phyloP scores from a whole-genome alignment of 495 filamentous ascomycete species.

The Poronia punctata region DNA sequence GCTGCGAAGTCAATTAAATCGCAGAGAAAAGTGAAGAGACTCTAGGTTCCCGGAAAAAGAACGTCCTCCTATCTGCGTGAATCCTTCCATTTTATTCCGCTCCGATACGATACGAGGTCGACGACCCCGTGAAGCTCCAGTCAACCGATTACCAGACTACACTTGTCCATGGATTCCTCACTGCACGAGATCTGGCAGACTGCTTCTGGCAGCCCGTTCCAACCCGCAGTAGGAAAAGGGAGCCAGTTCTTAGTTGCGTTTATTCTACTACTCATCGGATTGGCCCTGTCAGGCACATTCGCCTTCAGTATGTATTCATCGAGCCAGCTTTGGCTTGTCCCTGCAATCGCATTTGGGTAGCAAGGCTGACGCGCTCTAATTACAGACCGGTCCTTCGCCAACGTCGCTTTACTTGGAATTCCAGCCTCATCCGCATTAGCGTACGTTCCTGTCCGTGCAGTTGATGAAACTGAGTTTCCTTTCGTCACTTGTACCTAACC shows the following conservation, averaged over 20 bases:
- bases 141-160: too few relatives aligned
- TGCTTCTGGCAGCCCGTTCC: slow-evolving; percentile 74
- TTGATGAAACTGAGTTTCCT: not conserved
- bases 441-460: slow-evolving; percentile 45
- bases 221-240: slow-evolving; percentile 72
- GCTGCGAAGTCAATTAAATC: too few relatives aligned
- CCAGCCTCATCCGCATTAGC: slow-evolving; percentile 85
- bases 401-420: slow-evolving; percentile 68
- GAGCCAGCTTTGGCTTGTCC: not conserved
- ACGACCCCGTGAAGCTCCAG: too few relatives aligned
- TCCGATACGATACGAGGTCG: too few relatives aligned
- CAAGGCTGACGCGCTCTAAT: slow-evolving; percentile 4
- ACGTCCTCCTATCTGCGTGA: too few relatives aligned
- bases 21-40: too few relatives aligned
- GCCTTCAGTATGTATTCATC: slow-evolving; percentile 60
- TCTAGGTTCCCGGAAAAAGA: too few relatives aligned
- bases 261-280: slow-evolving; percentile 62
- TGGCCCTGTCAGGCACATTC: slow-evolving; percentile 62
- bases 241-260: slow-evolving; percentile 81
- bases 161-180: slow-evolving; percentile 55
- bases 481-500: slow-evolving; percentile 10
- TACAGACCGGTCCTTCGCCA: slow-evolving; percentile 77
- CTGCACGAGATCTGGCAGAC: slow-evolving; percentile 84
- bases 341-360: slow-evolving; percentile 5
- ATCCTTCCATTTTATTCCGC: too few relatives aligned